These are phyloP conservation scores for Larix kaempferi DNA, from an alignment of 75 land plant genomes.

Conservation along the genomic window DNA sequence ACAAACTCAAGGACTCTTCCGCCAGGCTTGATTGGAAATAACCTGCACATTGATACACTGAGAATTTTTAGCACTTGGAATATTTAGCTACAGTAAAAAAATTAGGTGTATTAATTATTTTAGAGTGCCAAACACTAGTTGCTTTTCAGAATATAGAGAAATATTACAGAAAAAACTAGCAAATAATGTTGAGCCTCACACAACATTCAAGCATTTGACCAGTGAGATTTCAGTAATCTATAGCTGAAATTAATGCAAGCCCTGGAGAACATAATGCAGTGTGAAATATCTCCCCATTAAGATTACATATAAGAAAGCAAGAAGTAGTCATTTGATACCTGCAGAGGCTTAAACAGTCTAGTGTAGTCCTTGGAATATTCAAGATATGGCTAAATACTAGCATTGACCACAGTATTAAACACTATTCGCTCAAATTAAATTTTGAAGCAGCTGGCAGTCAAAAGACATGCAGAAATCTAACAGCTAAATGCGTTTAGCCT, in stretches of 20 bases:
- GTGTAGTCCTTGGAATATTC: too few species aligned
- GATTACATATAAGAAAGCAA: too few species aligned
- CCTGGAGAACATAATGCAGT: not conserved
- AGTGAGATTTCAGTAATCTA: not conserved
- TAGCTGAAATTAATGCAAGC: not conserved
- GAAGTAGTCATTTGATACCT: too few species aligned
- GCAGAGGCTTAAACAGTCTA: too few species aligned
- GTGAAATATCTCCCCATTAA: too few species aligned
- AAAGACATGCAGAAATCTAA: too few species aligned
- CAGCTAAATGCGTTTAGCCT: too few species aligned
- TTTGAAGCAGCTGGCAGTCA: too few species aligned
- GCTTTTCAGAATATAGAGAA: not conserved
- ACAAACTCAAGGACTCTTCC: constrained; percentile 27
- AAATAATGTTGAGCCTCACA: not conserved
- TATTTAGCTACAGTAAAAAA: not conserved
- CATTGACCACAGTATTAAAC: too few species aligned
- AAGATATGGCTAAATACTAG: too few species aligned
- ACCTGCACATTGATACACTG: constrained; percentile 19
- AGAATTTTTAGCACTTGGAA: too few species aligned
- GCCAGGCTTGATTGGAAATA: constrained; percentile 46
- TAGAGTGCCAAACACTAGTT: not conserved
- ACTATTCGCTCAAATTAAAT: too few species aligned
- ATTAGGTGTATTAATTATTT: not conserved
- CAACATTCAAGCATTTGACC: not conserved
- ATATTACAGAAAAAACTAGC: not conserved